Conservation (phyloP, 257 asterid species). For the Solanum dulcamara region DNA sequence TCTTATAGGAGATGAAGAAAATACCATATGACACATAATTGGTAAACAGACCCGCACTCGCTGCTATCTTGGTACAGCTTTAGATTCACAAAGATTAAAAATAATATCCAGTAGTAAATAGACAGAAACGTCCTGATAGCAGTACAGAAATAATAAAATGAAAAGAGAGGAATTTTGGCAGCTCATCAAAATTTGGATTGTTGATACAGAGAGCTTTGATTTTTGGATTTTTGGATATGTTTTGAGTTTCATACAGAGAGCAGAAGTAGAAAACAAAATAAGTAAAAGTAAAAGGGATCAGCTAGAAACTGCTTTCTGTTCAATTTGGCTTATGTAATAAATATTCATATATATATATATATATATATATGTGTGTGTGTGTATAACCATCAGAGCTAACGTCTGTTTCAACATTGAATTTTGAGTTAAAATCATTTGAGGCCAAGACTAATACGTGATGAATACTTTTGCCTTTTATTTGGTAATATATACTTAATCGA, state of each 20-base stretch:
- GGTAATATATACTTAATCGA: too few species aligned
- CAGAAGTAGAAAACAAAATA: background rate
- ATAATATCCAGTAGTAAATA: background rate
- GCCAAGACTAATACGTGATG: background rate
- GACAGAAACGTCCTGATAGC: background rate
- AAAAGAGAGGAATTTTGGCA: background rate
- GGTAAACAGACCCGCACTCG: background rate
- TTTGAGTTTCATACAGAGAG: background rate
- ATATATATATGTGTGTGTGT: too few species aligned
- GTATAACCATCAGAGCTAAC: background rate
- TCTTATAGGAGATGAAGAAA: background rate
- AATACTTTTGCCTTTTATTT: too few species aligned
- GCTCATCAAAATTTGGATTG: slow-evolving; percentile 15
- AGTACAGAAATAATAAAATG: background rate
- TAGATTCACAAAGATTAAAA: background rate
- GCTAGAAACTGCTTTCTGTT: background rate
- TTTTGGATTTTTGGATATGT: too few species aligned
- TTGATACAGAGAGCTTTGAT: too few species aligned
- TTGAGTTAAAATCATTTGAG: background rate
- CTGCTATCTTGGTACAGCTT: background rate
- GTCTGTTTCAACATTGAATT: background rate
- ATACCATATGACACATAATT: background rate
- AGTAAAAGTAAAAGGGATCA: background rate
- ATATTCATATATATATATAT: background rate
- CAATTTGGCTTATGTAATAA: background rate